These are phyloP conservation scores for Alternaria arborescens DNA, from an alignment of 2,329 filamentous ascomycete species.

Conservation along the genomic window DNA sequence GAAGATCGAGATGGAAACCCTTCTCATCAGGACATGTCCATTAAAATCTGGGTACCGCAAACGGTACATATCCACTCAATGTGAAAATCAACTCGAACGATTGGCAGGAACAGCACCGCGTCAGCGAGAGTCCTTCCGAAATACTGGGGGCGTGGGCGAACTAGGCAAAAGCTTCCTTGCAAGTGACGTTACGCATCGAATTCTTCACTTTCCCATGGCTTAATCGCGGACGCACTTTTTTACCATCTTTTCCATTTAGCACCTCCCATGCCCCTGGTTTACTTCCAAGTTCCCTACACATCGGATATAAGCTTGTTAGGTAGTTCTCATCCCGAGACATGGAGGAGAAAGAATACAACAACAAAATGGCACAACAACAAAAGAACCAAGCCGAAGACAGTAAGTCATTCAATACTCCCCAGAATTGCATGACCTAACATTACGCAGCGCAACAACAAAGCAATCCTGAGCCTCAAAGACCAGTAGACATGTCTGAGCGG, in stretches of 20 bases:
- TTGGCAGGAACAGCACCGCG: constrained; percentile 8
- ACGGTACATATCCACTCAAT: background rate
- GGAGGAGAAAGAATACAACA: background rate
- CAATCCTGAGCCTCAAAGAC: constrained; percentile 1
- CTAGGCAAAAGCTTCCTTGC: constrained; percentile 23
- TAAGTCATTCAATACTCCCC: background rate
- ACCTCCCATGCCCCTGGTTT: constrained; percentile 2
- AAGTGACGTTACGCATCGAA: constrained; percentile 35
- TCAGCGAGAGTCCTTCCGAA: background rate
- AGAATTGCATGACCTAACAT: background rate
- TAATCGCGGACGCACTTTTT: constrained; percentile 4
- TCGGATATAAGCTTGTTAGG: background rate
- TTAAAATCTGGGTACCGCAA: background rate
- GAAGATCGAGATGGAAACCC: constrained; percentile 10
- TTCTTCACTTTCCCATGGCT: constrained; percentile 30
- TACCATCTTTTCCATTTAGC: constrained; percentile 4
- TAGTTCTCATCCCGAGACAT: background rate
- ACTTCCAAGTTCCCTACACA: background rate
- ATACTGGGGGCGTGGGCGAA: constrained; percentile 10
- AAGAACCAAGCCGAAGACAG: constrained; percentile 8
- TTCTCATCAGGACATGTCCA: constrained; percentile 5
- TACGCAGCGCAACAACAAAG: constrained; percentile 5
- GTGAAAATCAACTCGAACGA: constrained; percentile 4
- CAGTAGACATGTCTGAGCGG: constrained; percentile 10
- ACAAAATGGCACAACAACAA: constrained; percentile 21